phyloP scores from a whole-genome alignment of 2,329 filamentous ascomycete genomes.

The Aspergillus melleus region DNA sequence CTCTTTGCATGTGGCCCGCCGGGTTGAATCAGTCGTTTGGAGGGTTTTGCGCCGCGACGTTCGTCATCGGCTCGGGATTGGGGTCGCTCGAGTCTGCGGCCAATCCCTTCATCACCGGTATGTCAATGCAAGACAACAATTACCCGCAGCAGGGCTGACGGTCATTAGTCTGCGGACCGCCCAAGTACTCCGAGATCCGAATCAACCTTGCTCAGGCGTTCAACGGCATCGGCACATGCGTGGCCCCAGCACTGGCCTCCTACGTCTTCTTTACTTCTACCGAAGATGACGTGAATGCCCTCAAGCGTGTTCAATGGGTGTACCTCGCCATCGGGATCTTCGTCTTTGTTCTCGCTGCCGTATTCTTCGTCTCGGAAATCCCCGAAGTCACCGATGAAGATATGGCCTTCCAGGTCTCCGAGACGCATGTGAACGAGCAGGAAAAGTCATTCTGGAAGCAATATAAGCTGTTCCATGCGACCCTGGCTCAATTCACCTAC shows the following conservation, averaged over 20 bases:
- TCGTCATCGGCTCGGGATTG: constrained; percentile 72
- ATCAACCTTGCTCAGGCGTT: constrained; percentile 77
- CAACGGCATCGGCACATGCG: constrained; percentile 72
- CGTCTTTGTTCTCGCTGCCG: constrained; percentile 63
- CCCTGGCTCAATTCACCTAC: constrained; percentile 77
- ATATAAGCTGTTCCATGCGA: constrained; percentile 73
- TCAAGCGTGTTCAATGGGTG: constrained; percentile 73
- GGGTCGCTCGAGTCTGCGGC: constrained; percentile 75
- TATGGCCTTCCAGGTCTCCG: constrained; percentile 62
- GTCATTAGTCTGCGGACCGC: constrained; percentile 67
- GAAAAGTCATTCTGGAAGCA: constrained; percentile 66
- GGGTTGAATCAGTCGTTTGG: constrained; percentile 71
- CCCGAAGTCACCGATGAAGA: constrained; percentile 73
- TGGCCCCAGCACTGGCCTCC: constrained; percentile 71
- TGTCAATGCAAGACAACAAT: constrained; percentile 31
- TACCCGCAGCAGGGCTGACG: constrained; percentile 1
- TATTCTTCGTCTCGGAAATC: constrained; percentile 68
- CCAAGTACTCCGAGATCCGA: constrained; percentile 71
- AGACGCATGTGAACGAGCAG: constrained; percentile 57
- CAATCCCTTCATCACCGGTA: constrained; percentile 70
- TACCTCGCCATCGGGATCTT: constrained; percentile 79
- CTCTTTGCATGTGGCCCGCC: constrained; percentile 82
- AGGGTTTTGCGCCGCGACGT: constrained; percentile 70
- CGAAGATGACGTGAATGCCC: constrained; percentile 55
- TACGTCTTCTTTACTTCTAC: constrained; percentile 71